phyloP scores from a whole-genome alignment of 2,329 filamentous ascomycete species.

The Ophiostoma angusticollis region DNA sequence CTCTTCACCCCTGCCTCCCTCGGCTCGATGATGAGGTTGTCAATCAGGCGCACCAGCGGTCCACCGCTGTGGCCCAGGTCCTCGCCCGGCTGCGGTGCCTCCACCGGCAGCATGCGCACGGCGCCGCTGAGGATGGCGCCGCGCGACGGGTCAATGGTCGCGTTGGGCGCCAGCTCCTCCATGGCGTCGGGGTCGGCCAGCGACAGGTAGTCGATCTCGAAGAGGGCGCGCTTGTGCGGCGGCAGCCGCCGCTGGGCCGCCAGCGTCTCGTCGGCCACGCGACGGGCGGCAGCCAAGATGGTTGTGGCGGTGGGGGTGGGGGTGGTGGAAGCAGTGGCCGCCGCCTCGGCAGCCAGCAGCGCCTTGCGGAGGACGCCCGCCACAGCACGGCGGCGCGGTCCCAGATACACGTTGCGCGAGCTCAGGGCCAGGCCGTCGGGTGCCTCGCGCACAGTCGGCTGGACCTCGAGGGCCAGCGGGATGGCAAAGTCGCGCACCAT shows the following conservation, averaged over 20 bases:
- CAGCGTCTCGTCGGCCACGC: conserved; percentile 41
- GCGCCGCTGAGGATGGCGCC: conserved; percentile 85
- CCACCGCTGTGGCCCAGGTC: conserved; percentile 60
- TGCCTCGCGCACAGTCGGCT: conserved; percentile 60
- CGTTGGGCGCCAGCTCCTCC: conserved; percentile 51
- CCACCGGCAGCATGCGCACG: conserved; percentile 75
- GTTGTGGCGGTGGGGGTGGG: conserved; percentile 34
- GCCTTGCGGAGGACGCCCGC: conserved; percentile 61
- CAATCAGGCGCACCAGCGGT: conserved; percentile 75
- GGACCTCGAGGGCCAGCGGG: conserved; percentile 59
- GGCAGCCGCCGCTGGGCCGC: conserved; percentile 48
- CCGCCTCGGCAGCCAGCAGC: conserved; percentile 54
- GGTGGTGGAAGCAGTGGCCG: conserved; percentile 22
- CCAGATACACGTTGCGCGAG: conserved; percentile 88
- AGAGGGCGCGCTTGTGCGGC: conserved; percentile 50
- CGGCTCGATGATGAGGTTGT: conserved; percentile 68
- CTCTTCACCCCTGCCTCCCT: neutral
- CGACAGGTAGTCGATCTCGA: conserved; percentile 86
- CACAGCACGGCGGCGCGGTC: conserved; percentile 54
- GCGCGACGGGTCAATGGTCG: conserved; percentile 46
- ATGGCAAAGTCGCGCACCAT: conserved; percentile 84
- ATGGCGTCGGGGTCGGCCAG: conserved; percentile 76
- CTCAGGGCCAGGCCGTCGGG: conserved; percentile 77
- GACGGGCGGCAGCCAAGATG: conserved; percentile 61
- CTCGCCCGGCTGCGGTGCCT: conserved; percentile 56